Base-by-base conservation (phyloP, 2,329 filamentous ascomycete species). In the Fusarium liriodendri region DNA sequence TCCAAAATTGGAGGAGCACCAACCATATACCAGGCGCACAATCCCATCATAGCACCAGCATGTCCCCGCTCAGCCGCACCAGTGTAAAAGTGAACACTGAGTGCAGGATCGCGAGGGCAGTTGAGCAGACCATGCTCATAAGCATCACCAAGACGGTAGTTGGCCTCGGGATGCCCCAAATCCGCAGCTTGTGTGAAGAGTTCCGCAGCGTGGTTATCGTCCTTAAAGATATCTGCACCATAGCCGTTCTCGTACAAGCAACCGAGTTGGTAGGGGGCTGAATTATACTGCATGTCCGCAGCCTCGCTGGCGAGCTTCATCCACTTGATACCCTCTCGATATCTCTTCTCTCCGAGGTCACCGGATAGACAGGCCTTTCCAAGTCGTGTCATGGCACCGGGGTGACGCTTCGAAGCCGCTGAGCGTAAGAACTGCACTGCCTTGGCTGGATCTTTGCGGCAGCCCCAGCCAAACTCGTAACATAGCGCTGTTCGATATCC, bases 401-500 rank as follows among this genome's bases (percentile, higher is more conserved):
- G 97, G 79, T 99, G 97, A 69, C 95, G 94, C 83, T 98, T 98
- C 8, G 95, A 94, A 3, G 97, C 95, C 11, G 95, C 94, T 71
- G 93, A 92, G 64, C 96, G 92, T 80, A 98, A 93, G 82, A 97
- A 99, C 81, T 98, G 95, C 2, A 97, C 94, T 50, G 97, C 96
- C 84, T 98, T 98, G 59, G 93, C 91, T 66, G 94, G 93, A 79
- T 98, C 95, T 79, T 95, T 95, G 66, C 95, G 92, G 79, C 93
- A 97, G 45, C 97, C 97, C 97, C 97, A 99, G 71, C 95, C 97
- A 83, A 98, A 98, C 83, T 99, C 97, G 84, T 98, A 98, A 85
- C 95, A 98, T 65, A 99, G 87, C 18, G 94, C 97, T 62, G 96
- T 93, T 64, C 97, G 93, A 83, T 98, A 99, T 38, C 93, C 95